Percentiles rank a stretch among this genome's conserved stretches.
phyloP scores from a whole-genome alignment of 1,284 basidiomycete species.

The Marasmius fiardii region DNA sequence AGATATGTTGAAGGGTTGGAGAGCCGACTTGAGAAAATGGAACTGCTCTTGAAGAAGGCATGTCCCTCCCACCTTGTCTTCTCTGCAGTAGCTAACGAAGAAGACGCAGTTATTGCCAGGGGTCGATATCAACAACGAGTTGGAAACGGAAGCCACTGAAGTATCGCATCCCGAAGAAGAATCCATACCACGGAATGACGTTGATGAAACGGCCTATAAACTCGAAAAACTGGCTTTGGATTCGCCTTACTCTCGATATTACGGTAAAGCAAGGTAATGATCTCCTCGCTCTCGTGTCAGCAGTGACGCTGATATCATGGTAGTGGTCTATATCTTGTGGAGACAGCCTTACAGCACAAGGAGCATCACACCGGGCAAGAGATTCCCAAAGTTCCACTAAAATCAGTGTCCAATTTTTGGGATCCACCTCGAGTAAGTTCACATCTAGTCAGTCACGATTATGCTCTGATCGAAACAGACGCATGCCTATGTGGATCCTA shows the following conservation, averaged over 20 bases:
- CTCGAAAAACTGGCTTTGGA: constrained; percentile 30
- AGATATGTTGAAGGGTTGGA: constrained; percentile 76
- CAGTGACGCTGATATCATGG: background rate
- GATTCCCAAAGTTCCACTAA: background rate
- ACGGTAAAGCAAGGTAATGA: constrained; percentile 37
- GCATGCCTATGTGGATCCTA: constrained; percentile 1
- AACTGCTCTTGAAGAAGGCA: constrained; percentile 60
- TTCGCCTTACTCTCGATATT: constrained; percentile 32
- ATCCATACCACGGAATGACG: constrained; percentile 25
- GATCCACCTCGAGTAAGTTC: constrained; percentile 26
- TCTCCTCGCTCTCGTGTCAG: background rate
- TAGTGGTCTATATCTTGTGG: constrained; percentile 38
- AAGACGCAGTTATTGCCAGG: constrained; percentile 29
- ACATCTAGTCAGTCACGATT: background rate
- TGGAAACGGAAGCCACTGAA: constrained; percentile 23
- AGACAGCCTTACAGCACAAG: constrained; percentile 36
- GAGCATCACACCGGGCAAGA: constrained; percentile 29
- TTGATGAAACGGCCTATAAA: constrained; percentile 21
- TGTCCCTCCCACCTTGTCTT: constrained; percentile 18
- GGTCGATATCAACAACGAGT: constrained; percentile 32
- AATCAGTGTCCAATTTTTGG: constrained; percentile 28
- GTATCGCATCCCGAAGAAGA: constrained; percentile 18
- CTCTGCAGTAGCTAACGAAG: background rate
- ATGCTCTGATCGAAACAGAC: constrained; percentile 21
- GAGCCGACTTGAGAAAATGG: constrained; percentile 68